These are phyloP conservation scores for Spirogloea muscicola DNA, from an alignment of 139 green algal genomes.

Conservation along the genomic window DNA sequence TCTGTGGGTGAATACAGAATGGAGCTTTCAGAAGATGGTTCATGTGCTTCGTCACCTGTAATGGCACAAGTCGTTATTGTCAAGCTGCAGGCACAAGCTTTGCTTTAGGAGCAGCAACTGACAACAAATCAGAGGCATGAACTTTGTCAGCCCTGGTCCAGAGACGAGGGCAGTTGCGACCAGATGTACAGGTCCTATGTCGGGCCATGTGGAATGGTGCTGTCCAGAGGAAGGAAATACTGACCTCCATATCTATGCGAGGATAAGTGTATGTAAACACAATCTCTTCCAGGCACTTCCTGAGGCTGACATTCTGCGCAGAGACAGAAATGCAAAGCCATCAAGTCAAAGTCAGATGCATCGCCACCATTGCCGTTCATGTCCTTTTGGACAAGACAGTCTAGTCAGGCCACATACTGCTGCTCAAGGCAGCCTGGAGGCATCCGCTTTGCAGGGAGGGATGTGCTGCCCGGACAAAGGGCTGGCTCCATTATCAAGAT, in stretches of 20 bases:
- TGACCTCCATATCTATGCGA: slow-evolving; percentile 85
- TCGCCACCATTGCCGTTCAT: no score
- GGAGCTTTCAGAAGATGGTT: slow-evolving; percentile 99
- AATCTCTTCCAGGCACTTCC: slow-evolving; percentile 55
- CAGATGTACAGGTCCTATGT: neutral
- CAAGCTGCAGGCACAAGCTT: neutral
- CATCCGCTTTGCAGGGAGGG: no score
- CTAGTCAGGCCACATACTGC: no score
- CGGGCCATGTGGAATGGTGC: neutral
- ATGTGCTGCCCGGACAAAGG: no score
- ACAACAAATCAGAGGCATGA: neutral
- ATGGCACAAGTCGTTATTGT: neutral
- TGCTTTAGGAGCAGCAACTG: neutral
- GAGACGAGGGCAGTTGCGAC: neutral
- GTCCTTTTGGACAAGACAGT: no score
- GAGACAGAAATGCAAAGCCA: no score
- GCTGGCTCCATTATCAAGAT: no score
- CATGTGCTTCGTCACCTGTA: slow-evolving; percentile 94
- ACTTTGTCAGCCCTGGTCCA: neutral
- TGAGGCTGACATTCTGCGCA: slow-evolving; percentile 7
- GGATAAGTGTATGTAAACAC: slow-evolving; percentile 88
- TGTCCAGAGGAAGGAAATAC: neutral
- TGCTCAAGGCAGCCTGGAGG: no score
- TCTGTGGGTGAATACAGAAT: slow-evolving; percentile 99
- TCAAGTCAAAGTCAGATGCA: no score